A percentile compares a stretch with the other conserved stretches of the same genome.
phyloP scores from a whole-genome alignment of 192 early-diverging fungal species.

The Funneliformis mosseae region DNA sequence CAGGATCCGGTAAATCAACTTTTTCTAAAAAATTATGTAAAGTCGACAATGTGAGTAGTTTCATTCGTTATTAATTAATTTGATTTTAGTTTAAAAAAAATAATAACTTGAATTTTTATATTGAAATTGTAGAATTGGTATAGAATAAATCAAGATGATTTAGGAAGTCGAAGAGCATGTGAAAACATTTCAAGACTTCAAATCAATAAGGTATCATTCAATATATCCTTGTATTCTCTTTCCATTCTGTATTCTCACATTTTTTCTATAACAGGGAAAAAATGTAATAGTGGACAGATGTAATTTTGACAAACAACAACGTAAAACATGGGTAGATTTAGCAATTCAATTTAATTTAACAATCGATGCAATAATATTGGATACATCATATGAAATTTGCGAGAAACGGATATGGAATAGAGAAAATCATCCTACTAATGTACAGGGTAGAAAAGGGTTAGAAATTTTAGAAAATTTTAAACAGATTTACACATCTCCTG shows the following conservation, averaged over 20 bases:
- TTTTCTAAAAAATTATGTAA: slow-evolving; percentile 59
- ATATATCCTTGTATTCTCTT: too few relatives aligned
- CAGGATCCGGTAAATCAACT: slow-evolving; percentile 76
- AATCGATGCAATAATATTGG: slow-evolving; percentile 72
- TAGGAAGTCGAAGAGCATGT: slow-evolving; percentile 65
- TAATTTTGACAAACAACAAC: slow-evolving; percentile 77
- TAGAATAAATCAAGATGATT: slow-evolving; percentile 77
- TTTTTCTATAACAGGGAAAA: slow-evolving; percentile 33
- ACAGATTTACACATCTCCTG: background rate
- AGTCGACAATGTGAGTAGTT: slow-evolving; percentile 36
- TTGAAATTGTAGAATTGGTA: slow-evolving; percentile 52
- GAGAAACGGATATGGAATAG: slow-evolving; percentile 64
- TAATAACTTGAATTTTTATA: background rate
- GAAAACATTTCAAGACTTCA: slow-evolving; percentile 51
- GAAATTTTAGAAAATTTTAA: slow-evolving; percentile 64
- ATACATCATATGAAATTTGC: slow-evolving; percentile 56
- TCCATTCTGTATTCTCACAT: too few relatives aligned
- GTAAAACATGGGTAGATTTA: slow-evolving; percentile 70
- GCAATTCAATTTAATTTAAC: slow-evolving; percentile 58
- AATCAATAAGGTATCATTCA: slow-evolving; percentile 24
- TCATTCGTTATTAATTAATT: background rate
- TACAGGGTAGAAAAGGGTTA: slow-evolving; percentile 63
- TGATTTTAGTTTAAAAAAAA: background rate
- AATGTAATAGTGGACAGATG: slow-evolving; percentile 77
- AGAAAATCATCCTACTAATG: slow-evolving; percentile 69